Evolutionary conservation across 768 basidiomycete species (phyloP), one percentile per base, ranked within the genome.

Genomic region (Suillus sp.): DNA sequence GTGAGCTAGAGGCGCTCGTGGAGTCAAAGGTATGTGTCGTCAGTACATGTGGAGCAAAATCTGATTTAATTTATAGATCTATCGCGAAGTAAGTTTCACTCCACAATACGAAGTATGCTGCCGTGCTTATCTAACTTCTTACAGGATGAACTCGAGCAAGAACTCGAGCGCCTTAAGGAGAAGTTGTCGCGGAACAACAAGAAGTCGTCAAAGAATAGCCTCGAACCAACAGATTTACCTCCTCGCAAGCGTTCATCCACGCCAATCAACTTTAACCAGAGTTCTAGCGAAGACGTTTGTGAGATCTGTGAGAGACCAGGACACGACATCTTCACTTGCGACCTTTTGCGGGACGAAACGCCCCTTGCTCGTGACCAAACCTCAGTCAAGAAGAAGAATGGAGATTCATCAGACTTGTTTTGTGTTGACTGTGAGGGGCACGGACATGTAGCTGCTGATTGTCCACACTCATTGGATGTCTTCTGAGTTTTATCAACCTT

Each of bases 1-100:
- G 89, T 60, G 95, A 98, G 72, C 83, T 98, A 22, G 96, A 99
- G 75, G 84, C 89, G 43, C 81, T 99, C 47, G 88, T 98, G n/a
- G 96, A 99, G 73, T 85, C 92, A 60, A 98, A 97, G 86, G 93
- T 93, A 64, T 62, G 75, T 61, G 16, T 56, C 10, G 16, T 38
- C 4, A 6, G 18, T 56, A 9, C 37, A 38, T 38, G 25, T 18
- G 16, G 50, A 30, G 32, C 57, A 3, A 4, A 59, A 4, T 30
- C 34, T 66, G 20, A 74, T 54, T 34, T 6, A 22, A 40, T 59
- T 8, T 37, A 14, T 65, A 93, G 92, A 95, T 95, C 66, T 94
- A 95, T 72, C 88, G 89, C 47, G 94, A 95, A 74, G 90, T 88
- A 68, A 62, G 77, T 70, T 42, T 25, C n/a, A 6, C 40, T 30